Percentiles rank a stretch among this genome's conserved stretches.
Conservation (phyloP, 73 alveolate species). For the Breviolum minutum region DNA sequence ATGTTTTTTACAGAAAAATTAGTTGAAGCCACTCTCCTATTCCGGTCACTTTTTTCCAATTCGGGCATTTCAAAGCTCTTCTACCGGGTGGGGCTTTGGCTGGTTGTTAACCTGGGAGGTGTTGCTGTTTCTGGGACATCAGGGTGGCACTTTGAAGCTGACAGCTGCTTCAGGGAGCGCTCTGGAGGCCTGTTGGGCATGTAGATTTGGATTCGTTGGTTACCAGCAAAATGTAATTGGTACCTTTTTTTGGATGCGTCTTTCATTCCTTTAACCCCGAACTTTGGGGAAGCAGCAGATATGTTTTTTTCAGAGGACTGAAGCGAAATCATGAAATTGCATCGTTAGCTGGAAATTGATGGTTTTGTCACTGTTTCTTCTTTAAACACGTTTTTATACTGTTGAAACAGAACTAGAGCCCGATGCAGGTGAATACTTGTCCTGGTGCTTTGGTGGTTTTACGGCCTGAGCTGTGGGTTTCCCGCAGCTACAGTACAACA, state of each 20-base stretch:
- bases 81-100: background rate
- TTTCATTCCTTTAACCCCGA: background rate
- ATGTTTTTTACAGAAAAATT: background rate
- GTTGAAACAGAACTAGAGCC: background rate
- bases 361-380: background rate
- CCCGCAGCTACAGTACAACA: background rate
- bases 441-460: slow-evolving; percentile 24
- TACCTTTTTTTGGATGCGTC: background rate
- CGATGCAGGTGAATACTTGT: background rate
- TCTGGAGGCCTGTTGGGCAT: background rate
- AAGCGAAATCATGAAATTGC: background rate
- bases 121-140: slow-evolving; percentile 17
- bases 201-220: background rate
- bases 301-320: background rate
- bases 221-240: background rate
- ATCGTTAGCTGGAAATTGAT: background rate
- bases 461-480: background rate
- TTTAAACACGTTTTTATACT: background rate
- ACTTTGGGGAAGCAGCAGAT: no score
- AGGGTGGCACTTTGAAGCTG: background rate
- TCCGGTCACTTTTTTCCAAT: background rate
- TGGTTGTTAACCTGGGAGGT: background rate
- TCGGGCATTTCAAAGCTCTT: background rate
- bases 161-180: background rate
- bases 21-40: background rate